phyloP scores from a whole-genome alignment of 495 filamentous ascomycete genomes.

The Penicillium steckii region DNA sequence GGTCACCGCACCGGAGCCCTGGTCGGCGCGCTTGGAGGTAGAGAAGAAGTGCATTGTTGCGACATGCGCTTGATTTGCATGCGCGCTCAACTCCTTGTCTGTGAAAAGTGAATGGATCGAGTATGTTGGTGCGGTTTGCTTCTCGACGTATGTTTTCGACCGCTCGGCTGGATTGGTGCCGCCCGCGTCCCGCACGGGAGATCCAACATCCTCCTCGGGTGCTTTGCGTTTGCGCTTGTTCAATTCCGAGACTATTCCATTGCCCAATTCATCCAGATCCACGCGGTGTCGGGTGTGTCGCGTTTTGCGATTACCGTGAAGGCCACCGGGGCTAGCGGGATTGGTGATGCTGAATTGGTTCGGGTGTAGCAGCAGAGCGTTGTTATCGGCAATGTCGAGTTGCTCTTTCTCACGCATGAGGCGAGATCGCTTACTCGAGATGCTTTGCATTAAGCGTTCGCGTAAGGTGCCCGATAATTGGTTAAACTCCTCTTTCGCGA shows the following conservation, averaged over 20 bases:
- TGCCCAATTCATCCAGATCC: slow-evolving; percentile 73
- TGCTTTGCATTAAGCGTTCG: slow-evolving; percentile 75
- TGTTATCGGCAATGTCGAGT: slow-evolving; percentile 83
- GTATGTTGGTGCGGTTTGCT: slow-evolving; percentile 55
- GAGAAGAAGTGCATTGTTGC: slow-evolving; percentile 59
- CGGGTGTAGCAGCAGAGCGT: slow-evolving; percentile 84
- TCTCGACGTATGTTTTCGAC: slow-evolving; percentile 36
- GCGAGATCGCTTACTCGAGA: slow-evolving; percentile 71
- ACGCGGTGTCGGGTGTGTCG: slow-evolving; percentile 77
- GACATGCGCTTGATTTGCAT: slow-evolving; percentile 68
- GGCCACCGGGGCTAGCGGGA: slow-evolving; percentile 74
- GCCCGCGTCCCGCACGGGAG: slow-evolving; percentile 58
- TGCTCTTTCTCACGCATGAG: slow-evolving; percentile 86
- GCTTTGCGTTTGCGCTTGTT: slow-evolving; percentile 81
- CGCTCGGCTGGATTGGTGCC: slow-evolving; percentile 50
- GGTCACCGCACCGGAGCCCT: slow-evolving; percentile 38
- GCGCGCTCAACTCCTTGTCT: slow-evolving; percentile 82
- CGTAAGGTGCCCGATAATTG: slow-evolving; percentile 75
- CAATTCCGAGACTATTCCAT: slow-evolving; percentile 53
- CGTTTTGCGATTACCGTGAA: slow-evolving; percentile 80
- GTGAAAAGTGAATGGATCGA: slow-evolving; percentile 90
- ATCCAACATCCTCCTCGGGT: slow-evolving; percentile 68
- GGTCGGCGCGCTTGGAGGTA: slow-evolving; percentile 49
- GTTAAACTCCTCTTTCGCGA: slow-evolving; percentile 79
- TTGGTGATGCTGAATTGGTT: slow-evolving; percentile 87